Percentiles rank a stretch among this genome's conserved stretches.
phyloP scores from a whole-genome alignment of 345 rosid genomes.

The Gossypium australe region DNA sequence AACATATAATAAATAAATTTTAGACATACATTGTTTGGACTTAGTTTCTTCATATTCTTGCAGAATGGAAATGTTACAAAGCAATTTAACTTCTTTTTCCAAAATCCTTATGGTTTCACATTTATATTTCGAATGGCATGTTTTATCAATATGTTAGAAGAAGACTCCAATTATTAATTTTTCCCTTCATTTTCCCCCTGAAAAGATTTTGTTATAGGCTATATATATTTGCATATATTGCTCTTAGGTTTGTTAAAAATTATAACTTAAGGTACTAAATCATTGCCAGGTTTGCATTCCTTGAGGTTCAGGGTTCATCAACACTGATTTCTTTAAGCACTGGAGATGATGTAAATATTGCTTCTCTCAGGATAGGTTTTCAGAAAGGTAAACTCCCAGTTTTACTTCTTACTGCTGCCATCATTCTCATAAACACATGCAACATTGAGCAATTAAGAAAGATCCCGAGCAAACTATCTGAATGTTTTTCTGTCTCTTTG shows the following conservation, averaged over 20 bases:
- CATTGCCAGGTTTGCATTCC: conserved; percentile 32
- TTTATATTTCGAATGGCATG: background rate
- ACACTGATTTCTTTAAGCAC: conserved; percentile 17
- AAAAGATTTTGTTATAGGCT: background rate
- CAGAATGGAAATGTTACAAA: background rate
- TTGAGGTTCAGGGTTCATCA: conserved; percentile 36
- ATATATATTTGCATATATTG: background rate
- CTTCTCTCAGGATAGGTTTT: conserved; percentile 19
- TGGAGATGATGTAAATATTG: conserved; percentile 14
- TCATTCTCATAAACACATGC: conserved; percentile 42
- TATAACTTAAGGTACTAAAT: conserved; percentile 15
- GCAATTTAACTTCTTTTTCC: background rate
- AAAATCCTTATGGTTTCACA: background rate
- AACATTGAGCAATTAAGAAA: conserved; percentile 27
- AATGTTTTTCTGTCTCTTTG: conserved; percentile 26
- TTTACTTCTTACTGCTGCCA: conserved; percentile 32
- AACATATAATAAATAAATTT: background rate
- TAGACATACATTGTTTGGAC: background rate
- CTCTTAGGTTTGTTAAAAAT: background rate
- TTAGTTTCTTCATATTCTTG: background rate
- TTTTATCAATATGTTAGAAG: background rate
- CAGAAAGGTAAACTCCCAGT: conserved; percentile 26
- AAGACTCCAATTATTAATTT: background rate
- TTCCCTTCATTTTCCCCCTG: background rate
- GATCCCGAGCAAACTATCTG: conserved; percentile 28